A percentile compares a stretch with the other conserved stretches of the same genome.
phyloP scores from a whole-genome alignment of 2,329 filamentous ascomycete genomes.

The Venturia effusa region DNA sequence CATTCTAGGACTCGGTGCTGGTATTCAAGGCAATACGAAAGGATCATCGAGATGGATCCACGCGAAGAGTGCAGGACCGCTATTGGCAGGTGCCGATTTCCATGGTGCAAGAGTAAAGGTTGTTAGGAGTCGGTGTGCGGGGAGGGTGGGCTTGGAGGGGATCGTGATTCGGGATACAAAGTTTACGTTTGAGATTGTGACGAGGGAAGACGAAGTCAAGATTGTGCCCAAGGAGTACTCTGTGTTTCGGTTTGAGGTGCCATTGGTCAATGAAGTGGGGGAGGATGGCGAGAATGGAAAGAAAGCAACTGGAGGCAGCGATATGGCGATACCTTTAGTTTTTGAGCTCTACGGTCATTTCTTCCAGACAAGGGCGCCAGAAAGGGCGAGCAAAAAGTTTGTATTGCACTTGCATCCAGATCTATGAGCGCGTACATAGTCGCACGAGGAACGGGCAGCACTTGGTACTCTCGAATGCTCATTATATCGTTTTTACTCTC shows the following conservation, averaged over 20 bases:
- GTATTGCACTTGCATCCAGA: slow-evolving; percentile 8
- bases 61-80: slow-evolving; percentile 51
- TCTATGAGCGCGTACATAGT: not conserved
- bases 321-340: not conserved
- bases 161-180: slow-evolving; percentile 85
- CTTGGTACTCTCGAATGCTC: not conserved
- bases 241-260: slow-evolving; percentile 67
- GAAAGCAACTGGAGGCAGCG: not conserved
- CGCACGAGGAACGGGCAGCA: not conserved
- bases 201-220: slow-evolving; percentile 58
- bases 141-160: slow-evolving; percentile 71
- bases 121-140: slow-evolving; percentile 67
- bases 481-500: not conserved
- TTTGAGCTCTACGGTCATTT: slow-evolving; percentile 10
- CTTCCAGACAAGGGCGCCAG: slow-evolving; percentile 7
- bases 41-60: slow-evolving; percentile 35
- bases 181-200: slow-evolving; percentile 78
- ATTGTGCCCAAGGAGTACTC: slow-evolving; percentile 83
- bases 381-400: slow-evolving; percentile 9
- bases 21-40: slow-evolving; percentile 12
- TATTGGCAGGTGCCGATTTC: slow-evolving; percentile 77
- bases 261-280: slow-evolving; percentile 26
- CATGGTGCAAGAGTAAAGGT: slow-evolving; percentile 80
- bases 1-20: slow-evolving; percentile 28
- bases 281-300: not conserved